Evolutionary conservation across 2,329 filamentous ascomycete genomes (phyloP).

Genomic region (Paracorniculantispora psalliotae): DNA sequence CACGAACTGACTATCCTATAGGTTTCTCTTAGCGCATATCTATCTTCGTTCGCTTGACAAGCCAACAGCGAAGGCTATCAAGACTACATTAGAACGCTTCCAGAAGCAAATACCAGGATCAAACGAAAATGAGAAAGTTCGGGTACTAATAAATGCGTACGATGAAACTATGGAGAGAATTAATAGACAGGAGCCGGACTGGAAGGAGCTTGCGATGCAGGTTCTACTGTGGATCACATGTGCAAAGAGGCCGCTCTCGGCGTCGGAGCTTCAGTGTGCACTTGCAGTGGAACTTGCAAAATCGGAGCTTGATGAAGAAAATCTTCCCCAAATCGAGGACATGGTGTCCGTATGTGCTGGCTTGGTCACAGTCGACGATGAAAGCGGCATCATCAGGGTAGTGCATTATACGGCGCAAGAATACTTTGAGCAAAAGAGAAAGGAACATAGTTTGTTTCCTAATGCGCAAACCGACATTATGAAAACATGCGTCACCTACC

Average conservation of each 20-base stretch:
- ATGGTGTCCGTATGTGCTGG: conserved; percentile 34
- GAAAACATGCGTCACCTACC: background rate
- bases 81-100: conserved; percentile 23
- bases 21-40: conserved; percentile 12
- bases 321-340: conserved; percentile 26
- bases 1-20: background rate
- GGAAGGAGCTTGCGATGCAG: conserved; percentile 28
- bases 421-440: background rate
- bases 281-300: conserved; percentile 29
- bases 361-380: conserved; percentile 33
- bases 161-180: conserved; percentile 36
- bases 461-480: background rate
- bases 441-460: background rate
- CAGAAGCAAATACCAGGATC: conserved; percentile 21
- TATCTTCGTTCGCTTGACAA: conserved; percentile 1
- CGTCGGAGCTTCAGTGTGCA: conserved; percentile 33
- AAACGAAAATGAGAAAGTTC: conserved; percentile 26
- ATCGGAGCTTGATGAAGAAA: conserved; percentile 26
- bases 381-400: conserved; percentile 31
- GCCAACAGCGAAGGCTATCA: conserved; percentile 24
- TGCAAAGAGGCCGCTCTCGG: conserved; percentile 27
- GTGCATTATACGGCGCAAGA: conserved; percentile 20
- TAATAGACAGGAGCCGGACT: conserved; percentile 26
- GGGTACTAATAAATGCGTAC: no score
- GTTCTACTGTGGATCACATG: conserved; percentile 35